Percentiles rank a stretch among this genome's conserved stretches.
Evolutionary conservation across 345 rosid genomes (phyloP).

Genomic region (Draba incana): DNA sequence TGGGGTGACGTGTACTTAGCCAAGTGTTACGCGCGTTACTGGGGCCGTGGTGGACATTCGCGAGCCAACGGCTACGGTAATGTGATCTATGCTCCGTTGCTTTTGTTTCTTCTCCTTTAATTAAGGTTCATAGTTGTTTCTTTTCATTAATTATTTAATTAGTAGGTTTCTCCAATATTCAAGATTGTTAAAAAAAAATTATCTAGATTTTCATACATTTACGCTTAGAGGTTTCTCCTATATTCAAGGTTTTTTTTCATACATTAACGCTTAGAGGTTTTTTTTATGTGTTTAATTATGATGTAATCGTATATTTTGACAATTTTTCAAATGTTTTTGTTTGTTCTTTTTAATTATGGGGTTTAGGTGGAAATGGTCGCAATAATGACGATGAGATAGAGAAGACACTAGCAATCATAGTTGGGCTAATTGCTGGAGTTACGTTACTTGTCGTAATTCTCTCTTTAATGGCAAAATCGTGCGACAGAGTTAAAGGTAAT

Average conservation of each 20-base stretch:
- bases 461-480: constrained; percentile 63
- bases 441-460: constrained; percentile 72
- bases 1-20: constrained; percentile 88
- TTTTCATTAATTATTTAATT: not conserved
- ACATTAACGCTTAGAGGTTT: not conserved
- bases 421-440: constrained; percentile 87
- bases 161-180: not conserved
- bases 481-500: constrained; percentile 66
- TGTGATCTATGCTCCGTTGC: not conserved
- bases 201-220: not conserved
- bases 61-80: constrained; percentile 41
- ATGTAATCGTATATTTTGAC: not conserved
- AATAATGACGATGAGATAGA: constrained; percentile 70
- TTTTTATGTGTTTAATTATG: not conserved
- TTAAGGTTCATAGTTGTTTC: not conserved
- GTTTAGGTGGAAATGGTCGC: constrained; percentile 38
- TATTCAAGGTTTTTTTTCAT: not conserved
- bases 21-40: constrained; percentile 82
- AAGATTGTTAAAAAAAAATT: too few relatives aligned
- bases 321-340: not conserved
- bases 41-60: constrained; percentile 58
- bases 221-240: not conserved
- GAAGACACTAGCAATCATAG: constrained; percentile 88
- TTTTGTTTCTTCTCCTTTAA: not conserved
- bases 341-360: not conserved